Base-by-base conservation (phyloP, 257 asterid species). In the Handroanthus guayacan region DNA sequence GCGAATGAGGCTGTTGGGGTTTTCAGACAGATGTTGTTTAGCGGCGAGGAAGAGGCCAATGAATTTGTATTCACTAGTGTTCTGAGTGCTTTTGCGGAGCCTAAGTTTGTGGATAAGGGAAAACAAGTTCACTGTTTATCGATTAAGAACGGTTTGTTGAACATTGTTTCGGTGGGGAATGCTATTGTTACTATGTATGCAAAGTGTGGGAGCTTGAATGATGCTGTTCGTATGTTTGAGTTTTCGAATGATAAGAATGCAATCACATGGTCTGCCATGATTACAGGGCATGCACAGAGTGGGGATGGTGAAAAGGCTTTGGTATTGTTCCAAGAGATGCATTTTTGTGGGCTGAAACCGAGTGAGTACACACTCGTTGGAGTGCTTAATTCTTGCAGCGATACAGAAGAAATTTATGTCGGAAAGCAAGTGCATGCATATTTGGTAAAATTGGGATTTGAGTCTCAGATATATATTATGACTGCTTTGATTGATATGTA, bases 401-500 rank as follows among this genome's bases (percentile, higher is more conserved):
- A 93, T 69, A 75, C 67, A 9, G 91, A 79, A 80, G 85, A 89
- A 25, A 45, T 81, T 37, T 43, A 17, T n/a, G 72, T 84, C 38
- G 98, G 97, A 75, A 88, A 82, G 72, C 97, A 86, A 77, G 87
- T 85, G 66, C 98, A 93, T 67, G 86, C 91, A 0, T 87, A 87
- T 81, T 76, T 90, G 70, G 48, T 87, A 74, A 93, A 88, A 75
- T 47, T 80, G 37, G 98, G 97, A 5, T 91, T 86, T 16, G 91
- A 87, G 83, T 74, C 85, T 65, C 97, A 91, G 76, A 87, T 91
- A 72, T 93, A 88, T 71, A 85, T 93, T 50, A 77, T 78, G 83
- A 91, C 98, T 16, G 95, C 97, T 2, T 80, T 91, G 84, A 86
- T 89, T 72, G 96, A 93, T 79, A 93, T 93, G 98, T 93, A 93